These are phyloP conservation scores for Rhodotorula sp. DNA, from an alignment of 1,284 basidiomycete genomes.

Conservation along the genomic window DNA sequence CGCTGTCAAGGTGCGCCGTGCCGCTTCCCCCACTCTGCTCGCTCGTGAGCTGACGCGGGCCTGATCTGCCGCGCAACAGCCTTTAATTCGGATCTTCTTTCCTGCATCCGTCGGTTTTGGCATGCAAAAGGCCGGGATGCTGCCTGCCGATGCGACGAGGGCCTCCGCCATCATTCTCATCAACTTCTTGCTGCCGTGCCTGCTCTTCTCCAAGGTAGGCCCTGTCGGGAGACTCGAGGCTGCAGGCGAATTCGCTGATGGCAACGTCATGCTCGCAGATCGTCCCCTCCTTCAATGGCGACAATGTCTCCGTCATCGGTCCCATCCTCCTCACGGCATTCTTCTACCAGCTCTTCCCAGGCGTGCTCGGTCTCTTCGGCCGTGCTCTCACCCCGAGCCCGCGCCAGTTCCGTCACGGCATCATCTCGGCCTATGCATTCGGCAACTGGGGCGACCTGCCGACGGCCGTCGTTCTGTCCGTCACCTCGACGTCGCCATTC, in stretches of 20 bases:
- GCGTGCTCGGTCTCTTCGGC: constrained; percentile 61
- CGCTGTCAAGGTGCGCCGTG: constrained; percentile 5
- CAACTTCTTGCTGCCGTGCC: constrained; percentile 68
- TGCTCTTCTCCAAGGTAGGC: constrained; percentile 75
- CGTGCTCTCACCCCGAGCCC: constrained; percentile 74
- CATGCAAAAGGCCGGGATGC: constrained; percentile 8
- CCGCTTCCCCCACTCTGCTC: not conserved
- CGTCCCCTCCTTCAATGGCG: constrained; percentile 66
- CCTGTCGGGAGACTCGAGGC: constrained; percentile 30
- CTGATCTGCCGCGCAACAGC: not conserved
- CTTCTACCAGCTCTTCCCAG: constrained; percentile 51
- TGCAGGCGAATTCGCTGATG: not conserved
- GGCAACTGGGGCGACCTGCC: constrained; percentile 59
- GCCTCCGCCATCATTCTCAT: constrained; percentile 14
- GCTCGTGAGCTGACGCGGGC: too few relatives aligned
- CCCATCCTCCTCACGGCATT: constrained; percentile 52
- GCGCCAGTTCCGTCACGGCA: constrained; percentile 67
- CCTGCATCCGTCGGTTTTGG: constrained; percentile 19
- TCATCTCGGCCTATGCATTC: constrained; percentile 67
- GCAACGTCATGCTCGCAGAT: constrained; percentile 59
- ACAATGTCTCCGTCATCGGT: constrained; percentile 67
- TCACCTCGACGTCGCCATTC: constrained; percentile 30
- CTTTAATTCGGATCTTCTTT: constrained; percentile 20
- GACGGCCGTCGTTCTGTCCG: constrained; percentile 24
- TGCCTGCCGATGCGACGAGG: constrained; percentile 19